Evolutionary conservation across 805 yeast genomes (phyloP), one percentile per base, ranked within the genome.

Genomic region (Yueomyces sp.): DNA sequence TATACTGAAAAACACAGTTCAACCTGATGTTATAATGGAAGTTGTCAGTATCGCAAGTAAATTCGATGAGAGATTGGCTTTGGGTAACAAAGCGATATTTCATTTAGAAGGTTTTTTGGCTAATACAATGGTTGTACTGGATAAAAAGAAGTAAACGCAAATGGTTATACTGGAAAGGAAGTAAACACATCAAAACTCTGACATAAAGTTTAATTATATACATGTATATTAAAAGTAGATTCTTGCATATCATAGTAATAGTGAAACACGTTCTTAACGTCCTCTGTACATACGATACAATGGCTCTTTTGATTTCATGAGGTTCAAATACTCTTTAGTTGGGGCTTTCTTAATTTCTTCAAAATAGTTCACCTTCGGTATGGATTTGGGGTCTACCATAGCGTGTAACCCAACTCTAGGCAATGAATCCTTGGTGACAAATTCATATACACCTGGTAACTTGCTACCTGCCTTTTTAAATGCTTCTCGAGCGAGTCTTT

Each of bases 21-120:
- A 52, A 1, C 57, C 69, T 3, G 70, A 73, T 39, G 47, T 60
- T n/a, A 7, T 34, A 11, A 11, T 34, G 8, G 66, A 62, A 5
- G 65, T 85, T 34, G 74, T 83, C 8, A 73, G 73, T 6, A 63
- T 77, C 4, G 81, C 82, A 2, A 74, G 94, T 2, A 56, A 69
- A 1, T 81, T 76, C 53, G 98, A 92, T 57, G 96, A 92, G 54
- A 73, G 98, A 45, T 69, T 92, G 47, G 76, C 87, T 45, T 65
- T 83, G 46, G 98, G 97, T 2, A 74, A 75, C 46, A 92, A 92
- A 62, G 85, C 87, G 36, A 90, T 92, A 9, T 92, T 85, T 63
- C 98, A 92, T 64, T 65, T 92, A 44, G 98, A 92, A 66, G 98
- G 97, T 1, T 92, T 86, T 57, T 74, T 85, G 26, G 96, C 96